These are phyloP conservation scores for Chamaecrista fasciculata DNA, from an alignment of 306 rosid genomes.

Conservation along the genomic window DNA sequence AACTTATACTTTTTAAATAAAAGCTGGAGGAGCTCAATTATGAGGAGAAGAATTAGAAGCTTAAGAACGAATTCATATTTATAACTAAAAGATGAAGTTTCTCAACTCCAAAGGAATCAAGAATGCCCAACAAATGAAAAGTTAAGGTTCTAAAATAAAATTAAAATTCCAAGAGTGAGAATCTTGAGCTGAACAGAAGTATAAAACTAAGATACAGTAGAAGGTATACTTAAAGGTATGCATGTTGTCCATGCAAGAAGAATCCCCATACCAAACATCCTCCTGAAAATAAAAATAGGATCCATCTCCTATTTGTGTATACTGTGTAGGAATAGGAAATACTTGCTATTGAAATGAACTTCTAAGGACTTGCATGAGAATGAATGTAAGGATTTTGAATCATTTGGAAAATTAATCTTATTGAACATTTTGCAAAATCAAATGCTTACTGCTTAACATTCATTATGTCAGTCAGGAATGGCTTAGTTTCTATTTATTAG, in stretches of 20 bases:
- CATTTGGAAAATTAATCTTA: neutral
- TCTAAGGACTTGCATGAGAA: neutral
- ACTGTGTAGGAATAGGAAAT: neutral
- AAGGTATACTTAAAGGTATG: neutral
- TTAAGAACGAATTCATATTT: neutral
- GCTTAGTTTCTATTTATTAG: neutral
- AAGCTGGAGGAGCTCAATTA: neutral
- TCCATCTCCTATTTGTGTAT: neutral
- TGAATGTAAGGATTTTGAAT: neutral
- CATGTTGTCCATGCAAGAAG: neutral
- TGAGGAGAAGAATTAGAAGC: neutral
- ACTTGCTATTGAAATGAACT: neutral
- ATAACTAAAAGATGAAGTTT: neutral
- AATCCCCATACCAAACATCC: neutral
- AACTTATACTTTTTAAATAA: neutral
- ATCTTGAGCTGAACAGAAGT: neutral
- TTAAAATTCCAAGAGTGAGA: neutral
- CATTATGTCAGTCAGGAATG: neutral
- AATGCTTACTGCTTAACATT: constrained; percentile 1
- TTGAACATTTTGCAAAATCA: neutral
- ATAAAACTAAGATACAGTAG: neutral
- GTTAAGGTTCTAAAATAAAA: neutral
- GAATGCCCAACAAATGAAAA: neutral
- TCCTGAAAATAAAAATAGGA: neutral
- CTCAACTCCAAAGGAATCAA: neutral